phyloP scores from a whole-genome alignment of 495 filamentous ascomycete genomes.

The Penicillium parvum region DNA sequence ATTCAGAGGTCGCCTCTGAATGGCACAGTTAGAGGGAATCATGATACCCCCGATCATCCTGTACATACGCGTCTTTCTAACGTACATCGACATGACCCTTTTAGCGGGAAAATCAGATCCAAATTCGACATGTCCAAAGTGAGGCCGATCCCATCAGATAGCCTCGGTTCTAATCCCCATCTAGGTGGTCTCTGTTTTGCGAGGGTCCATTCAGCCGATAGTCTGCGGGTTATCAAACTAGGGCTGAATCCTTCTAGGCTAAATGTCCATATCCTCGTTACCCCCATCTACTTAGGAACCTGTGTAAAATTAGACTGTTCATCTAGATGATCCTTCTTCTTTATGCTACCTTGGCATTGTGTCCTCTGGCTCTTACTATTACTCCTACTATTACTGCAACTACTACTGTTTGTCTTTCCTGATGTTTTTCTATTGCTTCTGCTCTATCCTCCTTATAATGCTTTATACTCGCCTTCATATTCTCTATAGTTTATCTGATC shows the following conservation, averaged over 20 bases:
- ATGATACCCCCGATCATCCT: constrained; percentile 8
- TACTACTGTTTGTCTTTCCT: too few species aligned
- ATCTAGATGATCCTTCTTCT: too few species aligned
- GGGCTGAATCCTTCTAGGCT: background rate
- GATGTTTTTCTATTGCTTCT: too few species aligned
- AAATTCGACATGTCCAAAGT: background rate
- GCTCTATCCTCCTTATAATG: too few species aligned
- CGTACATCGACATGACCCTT: constrained; percentile 6
- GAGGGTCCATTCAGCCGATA: background rate
- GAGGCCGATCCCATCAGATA: background rate
- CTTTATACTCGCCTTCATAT: too few species aligned
- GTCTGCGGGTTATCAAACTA: background rate
- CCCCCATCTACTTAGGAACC: too few species aligned
- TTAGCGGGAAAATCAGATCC: background rate
- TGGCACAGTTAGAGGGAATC: background rate
- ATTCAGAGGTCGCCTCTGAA: too few species aligned
- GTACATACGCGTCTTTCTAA: constrained; percentile 10
- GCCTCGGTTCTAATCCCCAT: background rate
- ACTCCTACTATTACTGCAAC: too few species aligned
- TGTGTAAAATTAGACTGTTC: too few species aligned
- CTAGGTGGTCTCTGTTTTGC: background rate
- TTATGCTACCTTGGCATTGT: too few species aligned
- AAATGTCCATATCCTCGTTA: background rate
- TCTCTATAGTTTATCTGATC: too few species aligned
- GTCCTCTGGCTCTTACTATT: too few species aligned